Evolutionary conservation across 2,329 filamentous ascomycete species (phyloP).

Genomic region (Hansfordia pulvinata): DNA sequence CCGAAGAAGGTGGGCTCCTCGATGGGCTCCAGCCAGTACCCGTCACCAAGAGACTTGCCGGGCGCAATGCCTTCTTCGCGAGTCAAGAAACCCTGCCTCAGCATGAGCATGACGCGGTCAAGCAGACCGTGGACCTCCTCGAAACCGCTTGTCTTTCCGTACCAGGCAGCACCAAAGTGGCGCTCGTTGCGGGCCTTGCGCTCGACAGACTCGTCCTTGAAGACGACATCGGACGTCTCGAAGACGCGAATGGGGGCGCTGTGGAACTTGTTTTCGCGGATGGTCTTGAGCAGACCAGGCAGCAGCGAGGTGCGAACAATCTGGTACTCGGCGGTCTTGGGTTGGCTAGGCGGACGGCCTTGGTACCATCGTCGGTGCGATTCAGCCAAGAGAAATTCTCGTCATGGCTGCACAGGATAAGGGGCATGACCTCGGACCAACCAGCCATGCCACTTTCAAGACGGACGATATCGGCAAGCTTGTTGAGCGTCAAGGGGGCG

Average conservation of each 20-base stretch:
- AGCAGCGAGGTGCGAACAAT: constrained; percentile 63
- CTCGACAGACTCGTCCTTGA: constrained; percentile 74
- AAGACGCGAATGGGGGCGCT: constrained; percentile 66
- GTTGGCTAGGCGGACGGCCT: constrained; percentile 60
- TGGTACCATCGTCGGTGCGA: constrained; percentile 58
- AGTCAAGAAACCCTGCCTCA: constrained; percentile 68
- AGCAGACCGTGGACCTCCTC: constrained; percentile 90
- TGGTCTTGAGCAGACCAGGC: constrained; percentile 65
- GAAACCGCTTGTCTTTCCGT: constrained; percentile 87
- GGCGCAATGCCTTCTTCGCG: constrained; percentile 52
- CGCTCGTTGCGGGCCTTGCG: constrained; percentile 84
- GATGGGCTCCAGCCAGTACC: constrained; percentile 92
- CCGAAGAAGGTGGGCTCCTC: constrained; percentile 85
- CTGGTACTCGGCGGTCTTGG: constrained; percentile 70
- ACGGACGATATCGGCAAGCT: constrained; percentile 83
- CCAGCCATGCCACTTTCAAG: constrained; percentile 84
- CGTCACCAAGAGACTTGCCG: constrained; percentile 40
- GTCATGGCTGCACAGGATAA: constrained; percentile 94
- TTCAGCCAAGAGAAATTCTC: constrained; percentile 96
- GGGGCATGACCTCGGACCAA: constrained; percentile 90
- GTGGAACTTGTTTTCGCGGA: constrained; percentile 66
- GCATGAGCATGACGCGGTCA: constrained; percentile 85
- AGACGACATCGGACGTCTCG: constrained; percentile 64
- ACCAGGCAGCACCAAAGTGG: constrained; percentile 92
- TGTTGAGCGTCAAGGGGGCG: constrained; percentile 82